Conservation (phyloP, 2,329 filamentous ascomycete genomes). For the Myriosclerotinia curreyana region DNA sequence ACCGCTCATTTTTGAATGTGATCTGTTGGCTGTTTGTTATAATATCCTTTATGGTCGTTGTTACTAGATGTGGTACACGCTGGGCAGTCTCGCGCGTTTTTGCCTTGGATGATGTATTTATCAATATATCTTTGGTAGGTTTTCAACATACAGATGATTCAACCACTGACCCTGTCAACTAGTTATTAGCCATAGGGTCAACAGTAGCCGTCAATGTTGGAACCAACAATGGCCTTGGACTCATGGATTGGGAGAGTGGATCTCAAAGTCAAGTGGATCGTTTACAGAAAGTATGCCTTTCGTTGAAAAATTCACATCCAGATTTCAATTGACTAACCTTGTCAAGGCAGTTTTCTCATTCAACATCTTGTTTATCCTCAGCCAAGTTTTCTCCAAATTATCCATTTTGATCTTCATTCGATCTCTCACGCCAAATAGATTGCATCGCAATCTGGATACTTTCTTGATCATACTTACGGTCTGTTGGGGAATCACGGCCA, state of each 20-base stretch:
- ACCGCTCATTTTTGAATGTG: constrained; percentile 1
- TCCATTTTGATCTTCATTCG: constrained; percentile 9
- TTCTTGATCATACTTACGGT: background rate
- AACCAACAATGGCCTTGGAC: constrained; percentile 3
- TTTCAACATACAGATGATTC: background rate
- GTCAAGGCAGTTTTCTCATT: background rate
- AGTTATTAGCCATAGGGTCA: constrained; percentile 1
- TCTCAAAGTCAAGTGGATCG: background rate
- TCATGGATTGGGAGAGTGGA: background rate
- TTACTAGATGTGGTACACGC: constrained; percentile 3
- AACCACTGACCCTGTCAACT: background rate
- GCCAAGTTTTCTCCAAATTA: constrained; percentile 1
- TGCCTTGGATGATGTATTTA: constrained; percentile 1
- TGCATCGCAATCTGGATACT: background rate
- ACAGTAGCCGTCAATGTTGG: background rate
- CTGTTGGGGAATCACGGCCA: background rate
- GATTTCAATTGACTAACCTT: background rate
- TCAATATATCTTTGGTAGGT: constrained; percentile 4
- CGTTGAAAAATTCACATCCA: background rate
- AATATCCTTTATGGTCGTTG: constrained; percentile 2
- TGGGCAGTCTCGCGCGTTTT: constrained; percentile 6
- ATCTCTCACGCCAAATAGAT: constrained; percentile 6
- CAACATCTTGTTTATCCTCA: constrained; percentile 5
- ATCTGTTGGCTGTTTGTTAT: background rate
- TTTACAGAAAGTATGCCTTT: background rate